Conservation (phyloP, 768 basidiomycete genomes). For the Suillus variegatus region DNA sequence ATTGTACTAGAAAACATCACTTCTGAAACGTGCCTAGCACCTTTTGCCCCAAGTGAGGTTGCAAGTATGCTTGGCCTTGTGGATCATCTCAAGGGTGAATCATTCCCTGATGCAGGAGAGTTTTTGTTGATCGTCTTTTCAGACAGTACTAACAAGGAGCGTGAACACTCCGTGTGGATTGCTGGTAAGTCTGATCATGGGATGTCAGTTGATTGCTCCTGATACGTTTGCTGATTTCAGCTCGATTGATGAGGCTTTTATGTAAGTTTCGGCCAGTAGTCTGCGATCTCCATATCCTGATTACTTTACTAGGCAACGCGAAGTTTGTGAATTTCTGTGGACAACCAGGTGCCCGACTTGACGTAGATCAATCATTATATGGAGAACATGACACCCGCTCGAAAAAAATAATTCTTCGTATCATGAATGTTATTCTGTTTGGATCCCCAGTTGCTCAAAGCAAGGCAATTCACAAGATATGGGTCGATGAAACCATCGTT, state of each 20-base stretch:
- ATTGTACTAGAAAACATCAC: slow-evolving; percentile 36
- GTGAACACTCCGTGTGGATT: slow-evolving; percentile 9
- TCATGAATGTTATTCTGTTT: slow-evolving; percentile 43
- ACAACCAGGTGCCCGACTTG: slow-evolving; percentile 37
- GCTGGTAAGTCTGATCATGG: slow-evolving; percentile 2
- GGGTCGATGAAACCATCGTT: slow-evolving; percentile 45
- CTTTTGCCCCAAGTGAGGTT: slow-evolving; percentile 38
- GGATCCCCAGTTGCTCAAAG: slow-evolving; percentile 46
- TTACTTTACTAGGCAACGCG: slow-evolving; percentile 23
- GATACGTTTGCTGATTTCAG: slow-evolving; percentile 24
- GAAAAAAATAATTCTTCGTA: slow-evolving; percentile 36
- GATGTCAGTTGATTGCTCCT: not conserved
- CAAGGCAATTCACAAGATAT: slow-evolving; percentile 41
- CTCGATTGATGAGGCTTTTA: slow-evolving; percentile 45
- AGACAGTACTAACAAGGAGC: not conserved
- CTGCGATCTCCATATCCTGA: not conserved
- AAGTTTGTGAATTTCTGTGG: slow-evolving; percentile 40
- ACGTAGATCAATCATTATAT: slow-evolving; percentile 27
- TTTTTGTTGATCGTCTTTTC: not conserved
- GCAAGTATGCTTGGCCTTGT: slow-evolving; percentile 35
- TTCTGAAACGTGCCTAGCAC: slow-evolving; percentile 39
- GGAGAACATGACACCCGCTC: not conserved
- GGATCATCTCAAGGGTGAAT: slow-evolving; percentile 34
- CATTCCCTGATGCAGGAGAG: not conserved
- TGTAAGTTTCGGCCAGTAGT: slow-evolving; percentile 24